phyloP scores from a whole-genome alignment of 2,329 filamentous ascomycete genomes.

The Cytospora schulzeri region DNA sequence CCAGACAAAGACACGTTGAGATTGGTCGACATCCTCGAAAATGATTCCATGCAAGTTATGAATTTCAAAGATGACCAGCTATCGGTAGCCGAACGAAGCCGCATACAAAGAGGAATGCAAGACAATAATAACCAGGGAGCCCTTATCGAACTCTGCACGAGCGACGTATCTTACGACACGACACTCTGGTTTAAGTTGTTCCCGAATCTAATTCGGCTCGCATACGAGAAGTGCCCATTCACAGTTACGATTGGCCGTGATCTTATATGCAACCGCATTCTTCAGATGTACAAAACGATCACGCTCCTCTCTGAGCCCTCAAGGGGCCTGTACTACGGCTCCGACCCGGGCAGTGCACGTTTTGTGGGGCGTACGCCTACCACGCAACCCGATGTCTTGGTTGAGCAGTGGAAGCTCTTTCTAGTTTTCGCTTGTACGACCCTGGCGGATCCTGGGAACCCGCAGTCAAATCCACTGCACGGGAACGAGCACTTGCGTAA shows the following conservation, averaged over 20 bases:
- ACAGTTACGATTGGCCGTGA: constrained; percentile 89
- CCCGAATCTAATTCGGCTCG: constrained; percentile 88
- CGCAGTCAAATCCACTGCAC: constrained; percentile 57
- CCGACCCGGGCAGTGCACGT: constrained; percentile 58
- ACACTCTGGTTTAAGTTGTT: constrained; percentile 98
- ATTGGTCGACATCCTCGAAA: constrained; percentile 90
- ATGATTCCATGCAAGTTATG: constrained; percentile 84
- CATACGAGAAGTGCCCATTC: constrained; percentile 87
- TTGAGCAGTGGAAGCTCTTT: constrained; percentile 98
- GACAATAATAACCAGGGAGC: constrained; percentile 83
- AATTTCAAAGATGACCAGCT: constrained; percentile 90
- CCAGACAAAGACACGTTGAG: constrained; percentile 66
- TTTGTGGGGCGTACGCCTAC: constrained; percentile 59
- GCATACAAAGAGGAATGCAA: constrained; percentile 85
- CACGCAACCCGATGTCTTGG: constrained; percentile 79
- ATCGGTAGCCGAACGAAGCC: constrained; percentile 88
- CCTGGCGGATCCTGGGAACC: constrained; percentile 76
- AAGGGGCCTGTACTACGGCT: constrained; percentile 64
- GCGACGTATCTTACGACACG: constrained; percentile 91
- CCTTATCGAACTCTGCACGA: constrained; percentile 90
- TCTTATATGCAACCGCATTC: constrained; percentile 85
- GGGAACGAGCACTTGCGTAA: constrained; percentile 78
- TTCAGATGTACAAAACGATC: constrained; percentile 90
- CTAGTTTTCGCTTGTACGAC: constrained; percentile 97
- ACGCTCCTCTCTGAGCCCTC: constrained; percentile 74